Conservation (phyloP, 352 stramenopile genomes). For the Globisporangium sylvaticum region DNA sequence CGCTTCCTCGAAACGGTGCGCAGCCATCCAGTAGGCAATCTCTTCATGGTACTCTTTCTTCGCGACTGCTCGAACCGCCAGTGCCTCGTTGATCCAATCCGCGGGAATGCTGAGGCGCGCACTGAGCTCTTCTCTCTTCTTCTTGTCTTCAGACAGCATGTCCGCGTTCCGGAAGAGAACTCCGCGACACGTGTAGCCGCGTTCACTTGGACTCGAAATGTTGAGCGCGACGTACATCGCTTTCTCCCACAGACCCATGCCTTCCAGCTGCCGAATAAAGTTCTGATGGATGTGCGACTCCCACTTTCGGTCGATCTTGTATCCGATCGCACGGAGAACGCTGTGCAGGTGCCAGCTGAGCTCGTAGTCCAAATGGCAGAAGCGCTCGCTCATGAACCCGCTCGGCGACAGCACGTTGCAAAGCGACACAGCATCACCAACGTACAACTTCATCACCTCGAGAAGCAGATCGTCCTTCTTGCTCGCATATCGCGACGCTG, state of each 20-base stretch:
- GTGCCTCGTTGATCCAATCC: conserved; percentile 67
- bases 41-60: conserved; percentile 54
- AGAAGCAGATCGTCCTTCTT: conserved; percentile 61
- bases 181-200: conserved; percentile 47
- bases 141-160: conserved; percentile 31
- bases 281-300: conserved; percentile 79
- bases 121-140: conserved; percentile 46
- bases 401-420: conserved; percentile 59
- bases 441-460: conserved; percentile 68
- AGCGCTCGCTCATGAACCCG: conserved; percentile 31
- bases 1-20: conserved; percentile 52
- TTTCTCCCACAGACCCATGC: conserved; percentile 58
- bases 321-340: conserved; percentile 65
- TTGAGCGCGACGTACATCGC: conserved; percentile 80
- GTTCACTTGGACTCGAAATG: conserved; percentile 53
- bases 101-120: conserved; percentile 43
- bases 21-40: conserved; percentile 73
- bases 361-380: conserved; percentile 66
- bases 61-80: conserved; percentile 48
- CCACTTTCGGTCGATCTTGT: conserved; percentile 69
- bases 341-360: conserved; percentile 75
- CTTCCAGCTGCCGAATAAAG: conserved; percentile 77
- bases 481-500: conserved; percentile 28
- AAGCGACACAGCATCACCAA: conserved; percentile 46
- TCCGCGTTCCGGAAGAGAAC: conserved; percentile 69